A percentile compares a stretch with the other conserved stretches of the same genome.
Evolutionary conservation across 768 basidiomycete species (phyloP).

Genomic region (Cystofilobasidium bisporidii): DNA sequence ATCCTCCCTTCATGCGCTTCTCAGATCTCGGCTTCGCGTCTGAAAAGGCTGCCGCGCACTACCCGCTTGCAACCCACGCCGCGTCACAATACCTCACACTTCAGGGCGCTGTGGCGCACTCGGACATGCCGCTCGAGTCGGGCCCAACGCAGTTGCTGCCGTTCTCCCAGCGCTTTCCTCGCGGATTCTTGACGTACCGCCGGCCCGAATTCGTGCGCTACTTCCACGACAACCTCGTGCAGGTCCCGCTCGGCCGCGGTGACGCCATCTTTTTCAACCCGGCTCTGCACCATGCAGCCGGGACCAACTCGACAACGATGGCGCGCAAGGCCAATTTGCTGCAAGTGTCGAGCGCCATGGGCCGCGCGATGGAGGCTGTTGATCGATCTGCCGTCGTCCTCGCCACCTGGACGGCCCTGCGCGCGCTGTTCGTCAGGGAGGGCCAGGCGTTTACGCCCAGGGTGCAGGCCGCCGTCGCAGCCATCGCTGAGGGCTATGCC

Average conservation of each 20-base stretch:
- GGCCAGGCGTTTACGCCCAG: too few species aligned
- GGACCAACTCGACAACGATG: slow-evolving; percentile 17
- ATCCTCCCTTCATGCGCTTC: too few species aligned
- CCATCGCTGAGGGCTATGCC: too few species aligned
- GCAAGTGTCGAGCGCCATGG: slow-evolving; percentile 20
- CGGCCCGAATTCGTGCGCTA: slow-evolving; percentile 22
- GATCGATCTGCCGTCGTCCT: slow-evolving; percentile 16
- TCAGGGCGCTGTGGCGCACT: slow-evolving; percentile 30
- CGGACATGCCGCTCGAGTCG: slow-evolving; percentile 26
- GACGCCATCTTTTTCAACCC: slow-evolving; percentile 31
- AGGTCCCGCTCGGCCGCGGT: slow-evolving; percentile 23
- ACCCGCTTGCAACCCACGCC: slow-evolving; percentile 27
- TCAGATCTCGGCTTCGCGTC: slow-evolving; percentile 20
- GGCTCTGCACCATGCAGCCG: slow-evolving; percentile 25
- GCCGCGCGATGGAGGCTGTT: slow-evolving; percentile 19
- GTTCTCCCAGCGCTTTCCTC: slow-evolving; percentile 25
- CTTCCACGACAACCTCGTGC: slow-evolving; percentile 13
- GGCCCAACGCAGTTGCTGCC: slow-evolving; percentile 30
- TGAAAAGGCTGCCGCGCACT: not conserved
- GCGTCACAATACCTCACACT: slow-evolving; percentile 26
- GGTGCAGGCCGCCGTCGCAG: too few species aligned
- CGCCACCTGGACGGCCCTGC: slow-evolving; percentile 26
- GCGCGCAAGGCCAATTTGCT: slow-evolving; percentile 20
- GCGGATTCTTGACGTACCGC: slow-evolving; percentile 26
- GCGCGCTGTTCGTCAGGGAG: slow-evolving; percentile 28